Percentiles rank a stretch among this genome's conserved stretches.
Conservation (phyloP, 352 stramenopile species). For the Aphanomyces invadans region DNA sequence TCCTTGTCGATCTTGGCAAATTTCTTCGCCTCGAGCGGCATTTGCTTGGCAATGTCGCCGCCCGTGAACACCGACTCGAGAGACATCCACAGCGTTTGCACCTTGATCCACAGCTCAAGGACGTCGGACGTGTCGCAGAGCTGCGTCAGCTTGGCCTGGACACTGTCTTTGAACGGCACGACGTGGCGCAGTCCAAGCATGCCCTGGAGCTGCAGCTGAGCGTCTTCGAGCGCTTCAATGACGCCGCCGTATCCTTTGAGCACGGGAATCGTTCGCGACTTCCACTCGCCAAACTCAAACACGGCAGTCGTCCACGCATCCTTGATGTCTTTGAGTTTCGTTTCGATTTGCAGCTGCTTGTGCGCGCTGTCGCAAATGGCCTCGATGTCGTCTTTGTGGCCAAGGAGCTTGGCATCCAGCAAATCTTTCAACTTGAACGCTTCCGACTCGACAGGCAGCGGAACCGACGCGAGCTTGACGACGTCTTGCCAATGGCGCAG, state of each 20-base stretch:
- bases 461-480: conserved; percentile 41
- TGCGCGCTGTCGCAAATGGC: conserved; percentile 86
- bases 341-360: conserved; percentile 86
- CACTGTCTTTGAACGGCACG: conserved; percentile 77
- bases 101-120: conserved; percentile 86
- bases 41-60: conserved; percentile 89
- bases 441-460: conserved; percentile 60
- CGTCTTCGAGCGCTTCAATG: conserved; percentile 87
- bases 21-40: conserved; percentile 88
- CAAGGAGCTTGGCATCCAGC: conserved; percentile 64
- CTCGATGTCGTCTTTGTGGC: conserved; percentile 74
- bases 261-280: conserved; percentile 55
- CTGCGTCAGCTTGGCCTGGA: conserved; percentile 68
- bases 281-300: conserved; percentile 86
- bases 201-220: conserved; percentile 80
- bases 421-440: conserved; percentile 72
- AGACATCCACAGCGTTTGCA: conserved; percentile 86
- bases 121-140: conserved; percentile 85
- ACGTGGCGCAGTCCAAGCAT: conserved; percentile 86
- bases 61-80: conserved; percentile 89
- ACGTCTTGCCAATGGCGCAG: conserved; percentile 81
- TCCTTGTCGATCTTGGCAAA: conserved; percentile 91
- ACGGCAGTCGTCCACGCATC: conserved; percentile 63
- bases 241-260: conserved; percentile 69
- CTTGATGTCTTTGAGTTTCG: conserved; percentile 82